Conservation (phyloP, 768 basidiomycete genomes). For the Termitomyces sp. region DNA sequence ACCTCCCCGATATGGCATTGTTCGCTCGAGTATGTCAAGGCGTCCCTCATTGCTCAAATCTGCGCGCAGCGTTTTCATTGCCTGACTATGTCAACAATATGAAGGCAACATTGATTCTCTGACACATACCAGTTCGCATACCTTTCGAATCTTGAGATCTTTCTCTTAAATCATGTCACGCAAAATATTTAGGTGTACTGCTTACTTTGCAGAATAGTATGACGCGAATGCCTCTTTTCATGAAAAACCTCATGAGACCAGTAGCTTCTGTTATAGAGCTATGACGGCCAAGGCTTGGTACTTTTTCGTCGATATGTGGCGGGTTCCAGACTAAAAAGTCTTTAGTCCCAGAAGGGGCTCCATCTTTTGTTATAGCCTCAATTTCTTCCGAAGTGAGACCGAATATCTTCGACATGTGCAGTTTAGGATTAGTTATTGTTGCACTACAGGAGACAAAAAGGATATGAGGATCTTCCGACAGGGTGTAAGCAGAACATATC, state of each 20-base stretch:
- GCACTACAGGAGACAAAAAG: conserved; percentile 85
- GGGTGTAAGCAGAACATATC: neutral
- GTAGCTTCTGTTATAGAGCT: conserved; percentile 68
- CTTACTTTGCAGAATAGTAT: conserved; percentile 87
- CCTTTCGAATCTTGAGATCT: conserved; percentile 60
- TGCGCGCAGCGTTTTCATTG: conserved; percentile 71
- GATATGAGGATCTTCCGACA: conserved; percentile 41
- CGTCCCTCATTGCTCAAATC: conserved; percentile 73
- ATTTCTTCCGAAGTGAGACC: conserved; percentile 59
- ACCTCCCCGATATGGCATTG: conserved; percentile 86
- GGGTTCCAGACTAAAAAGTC: conserved; percentile 80
- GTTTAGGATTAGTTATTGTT: conserved; percentile 70
- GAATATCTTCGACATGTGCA: conserved; percentile 76
- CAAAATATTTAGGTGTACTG: neutral
- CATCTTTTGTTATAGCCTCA: conserved; percentile 69
- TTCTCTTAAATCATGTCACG: neutral
- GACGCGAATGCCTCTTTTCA: conserved; percentile 74
- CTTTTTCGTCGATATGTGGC: conserved; percentile 47
- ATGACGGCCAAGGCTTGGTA: conserved; percentile 48
- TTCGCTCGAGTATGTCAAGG: conserved; percentile 66
- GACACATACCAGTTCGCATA: conserved; percentile 68
- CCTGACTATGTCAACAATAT: conserved; percentile 32
- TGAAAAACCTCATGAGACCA: conserved; percentile 68
- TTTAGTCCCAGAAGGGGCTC: conserved; percentile 76
- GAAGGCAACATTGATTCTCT: neutral